These are phyloP conservation scores for Penicillium antarcticum DNA, from an alignment of 495 filamentous ascomycete genomes.

Conservation along the genomic window DNA sequence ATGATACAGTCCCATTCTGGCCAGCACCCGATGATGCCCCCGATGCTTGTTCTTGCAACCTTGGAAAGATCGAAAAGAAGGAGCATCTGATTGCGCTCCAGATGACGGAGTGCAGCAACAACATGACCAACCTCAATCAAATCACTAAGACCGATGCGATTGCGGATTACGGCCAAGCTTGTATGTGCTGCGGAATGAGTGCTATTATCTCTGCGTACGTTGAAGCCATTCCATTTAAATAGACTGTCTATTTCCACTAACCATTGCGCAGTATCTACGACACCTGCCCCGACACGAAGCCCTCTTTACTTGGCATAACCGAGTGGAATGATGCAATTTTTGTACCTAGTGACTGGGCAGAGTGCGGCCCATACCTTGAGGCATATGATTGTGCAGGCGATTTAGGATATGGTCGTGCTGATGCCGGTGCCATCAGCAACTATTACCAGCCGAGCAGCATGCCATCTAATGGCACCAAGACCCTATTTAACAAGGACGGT, in stretches of 20 bases:
- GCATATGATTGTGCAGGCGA: conserved; percentile 9
- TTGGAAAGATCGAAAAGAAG: conserved; percentile 11
- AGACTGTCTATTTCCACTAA: background rate
- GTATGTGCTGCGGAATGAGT: conserved; percentile 21
- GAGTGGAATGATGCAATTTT: background rate
- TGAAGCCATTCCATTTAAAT: background rate
- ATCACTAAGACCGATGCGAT: background rate
- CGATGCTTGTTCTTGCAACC: conserved; percentile 23
- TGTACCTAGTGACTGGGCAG: conserved; percentile 2
- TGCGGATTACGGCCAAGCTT: conserved; percentile 6
- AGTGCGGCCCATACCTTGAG: conserved; percentile 9
- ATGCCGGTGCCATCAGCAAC: conserved; percentile 5
- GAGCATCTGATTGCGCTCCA: background rate
- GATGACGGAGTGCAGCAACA: conserved; percentile 1
- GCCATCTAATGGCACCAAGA: conserved; percentile 14
- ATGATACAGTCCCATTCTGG: conserved; percentile 19
- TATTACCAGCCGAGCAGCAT: conserved; percentile 9
- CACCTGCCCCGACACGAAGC: conserved; percentile 18
- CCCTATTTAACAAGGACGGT: conserved; percentile 8
- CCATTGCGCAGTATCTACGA: conserved; percentile 11
- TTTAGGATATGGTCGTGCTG: conserved; percentile 7
- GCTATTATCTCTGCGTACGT: conserved; percentile 18
- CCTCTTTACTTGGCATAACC: conserved; percentile 7
- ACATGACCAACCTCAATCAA: conserved; percentile 4
- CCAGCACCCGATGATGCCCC: conserved; percentile 20